Conservation (phyloP, 2,329 filamentous ascomycete species). For the Rhytidhysteron rufulum region DNA sequence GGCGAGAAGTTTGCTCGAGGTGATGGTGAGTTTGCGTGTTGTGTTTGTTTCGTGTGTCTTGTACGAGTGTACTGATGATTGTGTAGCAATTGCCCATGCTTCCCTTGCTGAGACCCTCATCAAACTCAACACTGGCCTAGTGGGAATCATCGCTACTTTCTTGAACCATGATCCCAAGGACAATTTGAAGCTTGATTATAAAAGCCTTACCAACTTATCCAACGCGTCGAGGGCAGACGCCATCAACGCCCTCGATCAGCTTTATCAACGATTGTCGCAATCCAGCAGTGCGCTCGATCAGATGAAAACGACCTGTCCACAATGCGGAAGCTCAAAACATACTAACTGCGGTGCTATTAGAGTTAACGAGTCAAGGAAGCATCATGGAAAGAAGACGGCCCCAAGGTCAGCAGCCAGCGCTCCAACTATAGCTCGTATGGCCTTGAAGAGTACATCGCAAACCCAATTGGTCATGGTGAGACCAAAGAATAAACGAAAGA, state of each 20-base stretch:
- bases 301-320: constrained; percentile 14
- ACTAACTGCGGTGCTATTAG: constrained; percentile 13
- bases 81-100: constrained; percentile 41
- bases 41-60: too few species aligned
- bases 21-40: constrained; percentile 38
- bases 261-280: constrained; percentile 36
- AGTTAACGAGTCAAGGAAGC: constrained; percentile 5
- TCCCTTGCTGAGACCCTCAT: constrained; percentile 45
- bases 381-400: constrained; percentile 21
- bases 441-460: constrained; percentile 27
- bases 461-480: constrained; percentile 36
- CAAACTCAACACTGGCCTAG: constrained; percentile 45
- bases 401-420: constrained; percentile 17
- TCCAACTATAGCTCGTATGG: constrained; percentile 27
- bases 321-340: constrained; percentile 23
- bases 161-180: constrained; percentile 34
- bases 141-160: constrained; percentile 44
- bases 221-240: constrained; percentile 44
- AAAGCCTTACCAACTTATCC: constrained; percentile 42
- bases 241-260: constrained; percentile 37
- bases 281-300: constrained; percentile 31
- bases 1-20: constrained; percentile 41
- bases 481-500: constrained; percentile 23
- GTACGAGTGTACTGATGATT: not conserved
- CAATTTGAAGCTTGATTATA: constrained; percentile 39